phyloP scores from a whole-genome alignment of 495 filamentous ascomycete genomes.

The Aspergillus bertholletiae region DNA sequence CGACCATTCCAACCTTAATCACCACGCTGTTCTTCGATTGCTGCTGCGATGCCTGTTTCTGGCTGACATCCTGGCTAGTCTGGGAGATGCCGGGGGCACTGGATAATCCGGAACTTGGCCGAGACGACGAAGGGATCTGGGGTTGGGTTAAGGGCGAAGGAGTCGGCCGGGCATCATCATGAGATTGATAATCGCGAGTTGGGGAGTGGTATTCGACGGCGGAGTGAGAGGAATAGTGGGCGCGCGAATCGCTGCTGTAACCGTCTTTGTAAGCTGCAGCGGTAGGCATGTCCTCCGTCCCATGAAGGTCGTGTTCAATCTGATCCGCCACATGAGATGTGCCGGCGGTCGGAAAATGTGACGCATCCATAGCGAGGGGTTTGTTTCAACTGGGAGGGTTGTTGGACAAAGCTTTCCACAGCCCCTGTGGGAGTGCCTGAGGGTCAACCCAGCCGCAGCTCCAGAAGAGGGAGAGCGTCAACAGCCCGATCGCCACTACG shows the following conservation, averaged over 20 bases:
- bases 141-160: slow-evolving; percentile 41
- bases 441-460: slow-evolving; percentile 19
- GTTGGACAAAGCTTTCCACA: not conserved
- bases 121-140: slow-evolving; percentile 39
- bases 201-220: slow-evolving; percentile 41
- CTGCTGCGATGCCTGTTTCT: slow-evolving; percentile 38
- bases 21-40: slow-evolving; percentile 80
- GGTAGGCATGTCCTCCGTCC: slow-evolving; percentile 31
- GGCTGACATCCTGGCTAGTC: slow-evolving; percentile 39
- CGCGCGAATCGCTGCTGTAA: slow-evolving; percentile 43
- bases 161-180: slow-evolving; percentile 39
- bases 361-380: slow-evolving; percentile 3
- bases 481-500: slow-evolving; percentile 34
- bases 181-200: slow-evolving; percentile 36
- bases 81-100: slow-evolving; percentile 42
- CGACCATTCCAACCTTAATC: slow-evolving; percentile 99
- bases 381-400: not conserved
- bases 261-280: slow-evolving; percentile 29
- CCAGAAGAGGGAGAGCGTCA: slow-evolving; percentile 18
- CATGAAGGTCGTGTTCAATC: slow-evolving; percentile 16
- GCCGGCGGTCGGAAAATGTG: slow-evolving; percentile 22
- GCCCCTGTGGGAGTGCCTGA: slow-evolving; percentile 5
- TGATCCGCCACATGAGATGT: slow-evolving; percentile 24
- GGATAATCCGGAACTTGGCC: slow-evolving; percentile 50
- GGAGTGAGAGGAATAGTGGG: slow-evolving; percentile 42